A percentile compares a stretch with the other conserved stretches of the same genome.
Conservation (phyloP, 1,139 yeast genomes). For the Suhomyces kunorum region DNA sequence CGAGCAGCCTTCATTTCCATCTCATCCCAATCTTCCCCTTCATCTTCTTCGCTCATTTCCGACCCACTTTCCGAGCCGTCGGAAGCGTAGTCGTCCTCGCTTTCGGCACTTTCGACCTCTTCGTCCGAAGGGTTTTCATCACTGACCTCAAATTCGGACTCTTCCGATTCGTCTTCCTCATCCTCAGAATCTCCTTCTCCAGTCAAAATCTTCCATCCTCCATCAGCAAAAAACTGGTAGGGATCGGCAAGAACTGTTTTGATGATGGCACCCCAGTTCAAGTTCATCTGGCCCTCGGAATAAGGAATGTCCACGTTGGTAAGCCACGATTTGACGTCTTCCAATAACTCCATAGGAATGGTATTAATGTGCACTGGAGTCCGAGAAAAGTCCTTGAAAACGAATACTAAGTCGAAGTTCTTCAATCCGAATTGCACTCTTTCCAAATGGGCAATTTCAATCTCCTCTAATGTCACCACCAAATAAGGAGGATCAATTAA, state of each 20-base stretch:
- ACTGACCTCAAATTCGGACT: conserved; percentile 59
- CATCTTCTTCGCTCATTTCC: conserved; percentile 50
- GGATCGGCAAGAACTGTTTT: conserved; percentile 92
- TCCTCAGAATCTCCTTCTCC: conserved; percentile 67
- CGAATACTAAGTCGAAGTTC: conserved; percentile 93
- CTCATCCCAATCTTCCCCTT: conserved; percentile 77
- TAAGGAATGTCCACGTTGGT: conserved; percentile 94
- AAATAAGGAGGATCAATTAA: conserved; percentile 92
- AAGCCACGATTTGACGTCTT: conserved; percentile 93
- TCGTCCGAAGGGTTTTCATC: conserved; percentile 77
- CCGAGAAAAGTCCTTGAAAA: conserved; percentile 83
- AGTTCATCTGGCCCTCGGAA: conserved; percentile 92
- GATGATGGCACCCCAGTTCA: conserved; percentile 96
- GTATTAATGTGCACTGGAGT: conserved; percentile 94
- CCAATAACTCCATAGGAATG: conserved; percentile 88
- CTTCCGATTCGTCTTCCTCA: conserved; percentile 62
- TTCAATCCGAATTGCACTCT: conserved; percentile 96
- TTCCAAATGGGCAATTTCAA: conserved; percentile 93
- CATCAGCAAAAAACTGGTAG: conserved; percentile 87
- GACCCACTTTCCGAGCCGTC: conserved; percentile 38
- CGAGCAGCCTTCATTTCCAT: conserved; percentile 68
- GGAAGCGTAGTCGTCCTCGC: conserved; percentile 42
- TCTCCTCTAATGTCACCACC: conserved; percentile 87
- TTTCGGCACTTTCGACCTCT: conserved; percentile 59
- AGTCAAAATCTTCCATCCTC: conserved; percentile 94